Conservation (phyloP, 371 early-diverging fungal species). For the Chytridium lagenaria region DNA sequence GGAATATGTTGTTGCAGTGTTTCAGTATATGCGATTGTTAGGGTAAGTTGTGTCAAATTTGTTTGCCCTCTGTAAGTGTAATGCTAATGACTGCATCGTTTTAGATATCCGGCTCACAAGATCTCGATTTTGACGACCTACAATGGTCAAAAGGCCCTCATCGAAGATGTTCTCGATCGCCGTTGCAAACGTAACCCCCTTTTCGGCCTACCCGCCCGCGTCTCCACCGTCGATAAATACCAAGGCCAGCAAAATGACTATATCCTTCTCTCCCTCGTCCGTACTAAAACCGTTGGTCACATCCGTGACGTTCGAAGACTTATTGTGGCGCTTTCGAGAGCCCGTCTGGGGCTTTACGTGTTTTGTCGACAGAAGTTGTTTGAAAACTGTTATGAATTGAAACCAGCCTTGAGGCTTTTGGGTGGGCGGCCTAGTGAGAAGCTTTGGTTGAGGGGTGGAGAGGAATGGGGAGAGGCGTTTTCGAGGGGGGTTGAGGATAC, state of each 20-base stretch:
- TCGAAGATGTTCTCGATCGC: conserved; percentile 83
- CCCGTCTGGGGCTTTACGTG: conserved; percentile 91
- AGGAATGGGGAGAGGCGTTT: conserved; percentile 58
- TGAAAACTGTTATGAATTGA: conserved; percentile 76
- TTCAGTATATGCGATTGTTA: conserved; percentile 92
- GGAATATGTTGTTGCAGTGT: conserved; percentile 92
- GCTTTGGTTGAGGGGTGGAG: conserved; percentile 65
- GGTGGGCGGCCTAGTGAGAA: conserved; percentile 46
- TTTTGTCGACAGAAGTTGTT: conserved; percentile 80
- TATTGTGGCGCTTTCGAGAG: conserved; percentile 90
- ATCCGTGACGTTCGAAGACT: conserved; percentile 88
- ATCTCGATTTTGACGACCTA: conserved; percentile 94
- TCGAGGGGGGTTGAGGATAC: conserved; percentile 32
- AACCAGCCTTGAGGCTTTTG: conserved; percentile 67
- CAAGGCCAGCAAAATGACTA: conserved; percentile 96
- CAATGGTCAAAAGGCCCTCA: conserved; percentile 91
- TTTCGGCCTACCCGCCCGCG: conserved; percentile 71
- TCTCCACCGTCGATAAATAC: conserved; percentile 92
- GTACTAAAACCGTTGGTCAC: conserved; percentile 89
- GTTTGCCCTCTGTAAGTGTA: not conserved
- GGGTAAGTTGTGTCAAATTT: conserved; percentile 58
- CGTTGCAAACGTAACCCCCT: conserved; percentile 84
- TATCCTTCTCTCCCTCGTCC: conserved; percentile 92
- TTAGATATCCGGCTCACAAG: conserved; percentile 77
- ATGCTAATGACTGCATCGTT: not conserved